Evolutionary conservation across 1,284 basidiomycete genomes (phyloP), one percentile per base, ranked within the genome.

Genomic region (Inonotus obliquus): DNA sequence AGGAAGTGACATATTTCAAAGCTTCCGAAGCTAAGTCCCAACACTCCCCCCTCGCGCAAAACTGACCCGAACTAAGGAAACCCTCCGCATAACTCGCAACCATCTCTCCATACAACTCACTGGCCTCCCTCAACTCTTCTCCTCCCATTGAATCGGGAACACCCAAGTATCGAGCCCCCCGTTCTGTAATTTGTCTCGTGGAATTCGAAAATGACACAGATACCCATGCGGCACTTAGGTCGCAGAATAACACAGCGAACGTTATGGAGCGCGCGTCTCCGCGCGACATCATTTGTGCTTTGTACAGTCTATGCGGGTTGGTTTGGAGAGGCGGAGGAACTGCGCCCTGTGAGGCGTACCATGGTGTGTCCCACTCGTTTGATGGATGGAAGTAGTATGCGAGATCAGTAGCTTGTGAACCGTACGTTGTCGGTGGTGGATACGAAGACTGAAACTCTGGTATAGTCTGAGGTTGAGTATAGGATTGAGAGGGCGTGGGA

Each of bases 21-120:
- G 76, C 82, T 68, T 83, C 78, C 63, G 74, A 71, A 14, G 82
- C 83, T 38, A 85, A 69, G 71, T 84, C 81, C 83, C 83, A 85
- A 68, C 82, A 85, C 66, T 83, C 81, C 25, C 83, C 83, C 9
- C 79, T 73, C 14, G 72, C 81, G 62, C 82, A 80, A 57, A 75
- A 78, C 62, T 73, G 65, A 2, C 79, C 77, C 0, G 75, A 71
- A 0, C 72, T 77, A 49, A 76, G 74, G 66, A 77, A 83, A 48
- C 73, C 69, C 69, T 81, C 77, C 25, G 80, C 81, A 66, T 78
- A 84, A 14, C 68, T 69, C 0, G 79, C 81, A 49, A 84, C 72
- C 0, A 74, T 75, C 61, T 79, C 78, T 38, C 81, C 81, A 66
- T 84, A 83, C 45, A 72, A 76, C 69, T 79, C 76, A 66, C 76